Evolutionary conservation across 2,329 filamentous ascomycete species (phyloP), one percentile per base, ranked within the genome.

Genomic region (Zarea fungicola): DNA sequence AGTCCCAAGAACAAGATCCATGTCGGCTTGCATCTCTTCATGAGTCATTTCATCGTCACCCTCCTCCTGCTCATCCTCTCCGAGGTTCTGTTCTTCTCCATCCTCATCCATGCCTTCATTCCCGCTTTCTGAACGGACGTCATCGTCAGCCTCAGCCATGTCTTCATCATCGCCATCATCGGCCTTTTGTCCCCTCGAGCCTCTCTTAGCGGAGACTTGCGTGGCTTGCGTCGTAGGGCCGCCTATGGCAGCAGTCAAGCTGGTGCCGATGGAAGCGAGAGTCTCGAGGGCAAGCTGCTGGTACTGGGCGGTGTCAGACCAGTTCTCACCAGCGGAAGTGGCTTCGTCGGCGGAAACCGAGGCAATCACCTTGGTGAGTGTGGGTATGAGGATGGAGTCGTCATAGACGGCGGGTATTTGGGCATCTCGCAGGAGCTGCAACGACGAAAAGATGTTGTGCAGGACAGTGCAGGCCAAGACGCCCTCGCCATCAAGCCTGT

Each of bases 201-300:
- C n/a, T n/a, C n/a, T n/a, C n/a, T n/a, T n/a, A n/a, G n/a, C n/a
- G n/a, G n/a, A n/a, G n/a, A n/a, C n/a, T n/a, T n/a, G n/a, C n/a
- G n/a, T n/a, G n/a, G n/a, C n/a, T n/a, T n/a, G n/a, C n/a, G n/a
- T n/a, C 18, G 26, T 1, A 54, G 56, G 6, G 44, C 52, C 5
- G 48, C 49, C 72, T 35, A 78, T 60, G 6, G 75, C 73, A 28
- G 74, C 69, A 56, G 78, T 75, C 11, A 85, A 66, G 39, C 70
- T 73, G 3, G 80, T 84, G 35, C 80, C 81, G 40, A 86, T 84
- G 6, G 81, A 81, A 4, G 81, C 82, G 0, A 84, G 68, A 14
- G 82, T 77, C 62, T 85, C 80, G 0, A 86, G 65, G 3, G 80
- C 79, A 14, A 81, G 62, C 57, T 77, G 71, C 44, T 77, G 62